Percentiles rank a stretch among this genome's conserved stretches.
These are phyloP conservation scores for Saccharomycopsis guyanensis DNA, from an alignment of 805 yeast genomes.

Conservation along the genomic window DNA sequence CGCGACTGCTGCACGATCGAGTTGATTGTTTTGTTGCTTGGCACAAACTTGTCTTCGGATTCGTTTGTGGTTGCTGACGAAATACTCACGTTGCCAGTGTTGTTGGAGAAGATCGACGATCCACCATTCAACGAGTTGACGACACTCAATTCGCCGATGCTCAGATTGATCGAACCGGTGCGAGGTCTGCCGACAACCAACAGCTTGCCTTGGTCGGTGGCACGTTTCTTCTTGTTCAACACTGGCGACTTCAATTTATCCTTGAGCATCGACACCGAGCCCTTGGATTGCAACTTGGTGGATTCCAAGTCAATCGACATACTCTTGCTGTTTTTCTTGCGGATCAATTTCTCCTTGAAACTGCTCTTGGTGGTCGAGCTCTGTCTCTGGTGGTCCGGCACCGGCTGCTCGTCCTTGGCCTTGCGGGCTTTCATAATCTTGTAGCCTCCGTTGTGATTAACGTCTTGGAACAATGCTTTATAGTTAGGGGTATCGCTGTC, in stretches of 20 bases:
- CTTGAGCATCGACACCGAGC: background rate
- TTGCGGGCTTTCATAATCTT: slow-evolving; percentile 8
- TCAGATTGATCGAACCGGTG: slow-evolving; percentile 9
- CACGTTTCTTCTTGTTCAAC: background rate
- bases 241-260: slow-evolving; percentile 3
- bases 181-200: slow-evolving; percentile 2
- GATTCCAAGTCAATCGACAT: background rate
- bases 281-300: background rate
- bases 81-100: slow-evolving; percentile 8
- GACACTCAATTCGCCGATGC: slow-evolving; percentile 6
- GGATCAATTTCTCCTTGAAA: slow-evolving; percentile 7
- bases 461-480: slow-evolving; percentile 26
- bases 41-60: background rate
- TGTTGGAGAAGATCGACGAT: slow-evolving; percentile 9
- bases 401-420: background rate
- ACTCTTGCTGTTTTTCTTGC: slow-evolving; percentile 1
- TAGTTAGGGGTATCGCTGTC: slow-evolving; percentile 25
- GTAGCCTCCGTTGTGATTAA: slow-evolving; percentile 7
- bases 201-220: background rate
- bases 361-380: slow-evolving; percentile 4
- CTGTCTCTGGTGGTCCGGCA: background rate
- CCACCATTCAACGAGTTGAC: slow-evolving; percentile 8
- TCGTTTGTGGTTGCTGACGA: slow-evolving; percentile 6
- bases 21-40: background rate
- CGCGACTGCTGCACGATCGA: background rate